Evolutionary conservation across 768 basidiomycete genomes (phyloP).

Genomic region (Mycena pura): DNA sequence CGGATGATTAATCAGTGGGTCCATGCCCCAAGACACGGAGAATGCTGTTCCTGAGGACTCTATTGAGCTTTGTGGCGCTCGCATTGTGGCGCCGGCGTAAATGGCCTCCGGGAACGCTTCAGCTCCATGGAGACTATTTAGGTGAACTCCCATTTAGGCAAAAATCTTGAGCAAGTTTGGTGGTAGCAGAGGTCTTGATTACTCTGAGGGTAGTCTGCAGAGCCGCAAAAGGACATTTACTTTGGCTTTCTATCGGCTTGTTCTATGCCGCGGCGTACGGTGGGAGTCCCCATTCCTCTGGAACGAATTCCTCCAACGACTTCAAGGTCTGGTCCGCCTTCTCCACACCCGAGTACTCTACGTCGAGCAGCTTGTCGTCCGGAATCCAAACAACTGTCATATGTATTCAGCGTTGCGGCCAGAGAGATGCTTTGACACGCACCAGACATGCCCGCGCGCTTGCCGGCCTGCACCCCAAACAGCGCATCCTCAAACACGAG

Average conservation of each 20-base stretch:
- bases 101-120: too few relatives aligned
- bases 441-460: constrained; percentile 89
- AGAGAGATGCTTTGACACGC: constrained; percentile 24
- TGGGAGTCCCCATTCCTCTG: constrained; percentile 85
- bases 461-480: constrained; percentile 79
- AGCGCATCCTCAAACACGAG: constrained; percentile 86
- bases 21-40: too few relatives aligned
- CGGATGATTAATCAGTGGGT: too few relatives aligned
- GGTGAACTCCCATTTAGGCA: too few relatives aligned
- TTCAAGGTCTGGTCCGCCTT: constrained; percentile 63
- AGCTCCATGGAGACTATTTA: too few relatives aligned
- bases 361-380: constrained; percentile 66
- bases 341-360: constrained; percentile 56
- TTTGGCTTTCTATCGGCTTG: neutral
- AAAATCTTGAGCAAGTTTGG: too few relatives aligned
- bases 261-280: constrained; percentile 55
- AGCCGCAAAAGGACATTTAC: too few relatives aligned
- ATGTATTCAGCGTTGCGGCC: constrained; percentile 4
- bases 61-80: too few relatives aligned
- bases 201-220: too few relatives aligned
- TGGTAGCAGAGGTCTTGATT: too few relatives aligned
- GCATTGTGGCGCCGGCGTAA: too few relatives aligned
- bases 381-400: constrained; percentile 83
- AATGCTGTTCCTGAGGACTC: too few relatives aligned
- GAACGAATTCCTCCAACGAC: constrained; percentile 76